Conservation (phyloP, 1,139 yeast genomes). For the Kodamaea ohmeri region DNA sequence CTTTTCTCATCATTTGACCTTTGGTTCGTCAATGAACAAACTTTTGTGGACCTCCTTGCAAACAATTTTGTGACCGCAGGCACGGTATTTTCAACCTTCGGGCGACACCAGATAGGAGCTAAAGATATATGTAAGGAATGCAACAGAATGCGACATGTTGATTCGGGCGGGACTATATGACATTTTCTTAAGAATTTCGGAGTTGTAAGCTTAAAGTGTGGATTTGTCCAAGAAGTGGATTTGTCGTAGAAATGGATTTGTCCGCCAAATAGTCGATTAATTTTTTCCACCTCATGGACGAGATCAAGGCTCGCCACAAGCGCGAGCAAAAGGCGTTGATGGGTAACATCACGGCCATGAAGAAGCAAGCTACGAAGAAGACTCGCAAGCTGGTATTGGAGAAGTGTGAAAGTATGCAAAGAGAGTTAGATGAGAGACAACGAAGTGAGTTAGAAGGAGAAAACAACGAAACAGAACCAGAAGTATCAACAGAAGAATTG, state of each 20-base stretch:
- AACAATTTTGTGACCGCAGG: neutral
- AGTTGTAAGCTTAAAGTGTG: no score
- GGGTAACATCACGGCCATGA: constrained; percentile 67
- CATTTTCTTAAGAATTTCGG: no score
- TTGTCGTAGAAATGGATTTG: no score
- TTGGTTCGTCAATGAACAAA: no score
- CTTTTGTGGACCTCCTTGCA: neutral
- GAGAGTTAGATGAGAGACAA: constrained; percentile 53
- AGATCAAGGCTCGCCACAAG: constrained; percentile 59
- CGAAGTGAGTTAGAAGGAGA: constrained; percentile 39
- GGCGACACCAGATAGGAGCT: neutral
- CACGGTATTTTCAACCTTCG: neutral
- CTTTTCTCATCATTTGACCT: no score
- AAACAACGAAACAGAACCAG: constrained; percentile 10
- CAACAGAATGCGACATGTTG: neutral
- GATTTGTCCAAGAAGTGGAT: neutral
- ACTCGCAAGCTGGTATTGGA: constrained; percentile 58
- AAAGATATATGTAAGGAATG: no score
- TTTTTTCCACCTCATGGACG: constrained; percentile 33
- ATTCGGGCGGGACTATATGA: no score
- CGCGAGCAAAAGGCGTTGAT: constrained; percentile 66
- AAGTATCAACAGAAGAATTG: constrained; percentile 9
- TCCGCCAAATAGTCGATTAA: neutral
- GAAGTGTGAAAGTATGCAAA: constrained; percentile 60
- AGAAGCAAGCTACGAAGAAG: constrained; percentile 80